Base-by-base conservation (phyloP, 2,329 filamentous ascomycete genomes). In the Beauveria asiatica region DNA sequence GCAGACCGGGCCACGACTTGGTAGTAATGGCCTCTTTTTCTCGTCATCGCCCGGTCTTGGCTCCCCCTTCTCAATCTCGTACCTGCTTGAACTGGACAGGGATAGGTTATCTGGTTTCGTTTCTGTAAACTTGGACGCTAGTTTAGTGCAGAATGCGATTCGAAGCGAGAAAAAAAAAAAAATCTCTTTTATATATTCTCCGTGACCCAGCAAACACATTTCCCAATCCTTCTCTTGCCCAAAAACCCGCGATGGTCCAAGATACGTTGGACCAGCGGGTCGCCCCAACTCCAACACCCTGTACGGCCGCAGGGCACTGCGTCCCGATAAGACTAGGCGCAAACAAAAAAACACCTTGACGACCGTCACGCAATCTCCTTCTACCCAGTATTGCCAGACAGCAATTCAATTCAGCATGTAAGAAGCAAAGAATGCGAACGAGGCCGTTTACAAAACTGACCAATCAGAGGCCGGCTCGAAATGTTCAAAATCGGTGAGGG, bases 401-500 rank as follows among this genome's bases (percentile, higher is more conserved):
- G 42, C 42, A 45, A 11, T 9, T 45, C 42, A 33, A 33, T 19
- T 45, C 30, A 52, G 19, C 19, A 21, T 53, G 57, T 46, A 59
- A 53, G 41, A 46, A 39, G 49, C 25, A 53, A 59, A 50, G 25
- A 42, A n/a, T 19, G 37, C n/a, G 21, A 17, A 17, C 5, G n/a
- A 27, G 37, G n/a, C 19, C 37, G 17, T 42, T 17, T n/a, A 39
- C 37, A 33, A 25, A 27, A 44, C 23, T 27, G 33, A 37, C 59
- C 59, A 57, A 61, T 61, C 59, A 56, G 55, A 52, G 57, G 44
- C 50, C 16, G 13, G 49, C 45, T 21, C 52, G 45, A 50, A 59
- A 64, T 62, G 64, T 59, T 61, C 59, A 59, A 63, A 60, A 56
- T 60, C 63, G 63, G 63, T 64, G 61, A 57, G 60, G 19, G 42